Conservation (phyloP, 1,284 basidiomycete species). For the Pseudozyma sp. region DNA sequence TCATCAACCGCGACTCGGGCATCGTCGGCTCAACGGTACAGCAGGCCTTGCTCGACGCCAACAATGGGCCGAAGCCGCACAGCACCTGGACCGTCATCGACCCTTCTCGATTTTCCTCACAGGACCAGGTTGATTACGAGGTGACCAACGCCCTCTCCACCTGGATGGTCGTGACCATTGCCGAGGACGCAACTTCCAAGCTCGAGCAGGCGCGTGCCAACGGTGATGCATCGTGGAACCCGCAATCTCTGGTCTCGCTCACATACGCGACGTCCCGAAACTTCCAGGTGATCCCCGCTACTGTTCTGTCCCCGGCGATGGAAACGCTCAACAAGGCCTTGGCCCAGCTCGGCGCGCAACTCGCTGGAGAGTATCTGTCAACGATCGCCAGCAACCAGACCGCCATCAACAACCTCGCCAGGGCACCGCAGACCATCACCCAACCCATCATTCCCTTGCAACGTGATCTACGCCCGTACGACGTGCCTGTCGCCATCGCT, state of each 20-base stretch:
- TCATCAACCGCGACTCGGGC: conserved; percentile 61
- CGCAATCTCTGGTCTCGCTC: conserved; percentile 45
- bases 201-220: conserved; percentile 50
- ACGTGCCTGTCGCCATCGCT: conserved; percentile 78
- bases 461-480: conserved; percentile 77
- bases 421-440: conserved; percentile 76
- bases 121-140: conserved; percentile 41
- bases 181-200: conserved; percentile 42
- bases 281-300: conserved; percentile 40
- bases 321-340: conserved; percentile 23
- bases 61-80: conserved; percentile 51
- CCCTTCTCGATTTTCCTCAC: conserved; percentile 37
- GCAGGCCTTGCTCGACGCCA: conserved; percentile 45
- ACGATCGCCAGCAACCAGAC: conserved; percentile 33
- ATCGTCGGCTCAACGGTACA: conserved; percentile 51
- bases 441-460: conserved; percentile 73
- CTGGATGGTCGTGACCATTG: conserved; percentile 53
- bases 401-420: conserved; percentile 55
- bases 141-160: conserved; percentile 43
- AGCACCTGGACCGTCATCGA: conserved; percentile 53
- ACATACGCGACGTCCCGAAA: conserved; percentile 57
- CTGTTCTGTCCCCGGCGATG: conserved; percentile 48
- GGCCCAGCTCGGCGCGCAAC: conserved; percentile 16
- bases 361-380: conserved; percentile 51
- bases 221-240: conserved; percentile 58